Evolutionary conservation across 1,284 basidiomycete species (phyloP).

Genomic region (Pseudozyma hubeiensis): DNA sequence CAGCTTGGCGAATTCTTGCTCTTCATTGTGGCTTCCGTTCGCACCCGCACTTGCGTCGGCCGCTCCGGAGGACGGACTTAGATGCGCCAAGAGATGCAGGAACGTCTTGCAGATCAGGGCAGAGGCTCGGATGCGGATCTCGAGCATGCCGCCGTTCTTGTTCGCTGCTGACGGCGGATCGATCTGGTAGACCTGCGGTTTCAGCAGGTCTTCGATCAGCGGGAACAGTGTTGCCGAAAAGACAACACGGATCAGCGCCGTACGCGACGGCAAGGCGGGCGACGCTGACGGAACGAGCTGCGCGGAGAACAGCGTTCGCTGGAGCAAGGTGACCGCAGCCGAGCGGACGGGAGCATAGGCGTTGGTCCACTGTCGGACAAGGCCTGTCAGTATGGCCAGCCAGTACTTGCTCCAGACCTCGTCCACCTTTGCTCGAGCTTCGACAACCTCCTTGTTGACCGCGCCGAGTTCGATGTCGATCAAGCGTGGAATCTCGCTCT

Average conservation of each 20-base stretch:
- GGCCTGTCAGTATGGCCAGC: conserved; percentile 81
- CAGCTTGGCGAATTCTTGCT: conserved; percentile 77
- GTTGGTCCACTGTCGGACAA: conserved; percentile 87
- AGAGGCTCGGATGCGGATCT: conserved; percentile 87
- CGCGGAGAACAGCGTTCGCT: conserved; percentile 79
- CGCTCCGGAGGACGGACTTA: conserved; percentile 71
- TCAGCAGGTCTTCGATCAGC: conserved; percentile 88
- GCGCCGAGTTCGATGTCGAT: conserved; percentile 37
- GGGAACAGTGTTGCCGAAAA: conserved; percentile 93
- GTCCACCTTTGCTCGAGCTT: conserved; percentile 3
- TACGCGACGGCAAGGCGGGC: conserved; percentile 69
- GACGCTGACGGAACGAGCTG: conserved; percentile 9
- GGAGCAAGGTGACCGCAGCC: conserved; percentile 83
- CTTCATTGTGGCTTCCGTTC: conserved; percentile 7
- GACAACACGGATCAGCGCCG: conserved; percentile 75
- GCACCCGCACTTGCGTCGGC: conserved; percentile 67
- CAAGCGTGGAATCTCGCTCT: conserved; percentile 50
- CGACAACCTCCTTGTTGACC: conserved; percentile 1
- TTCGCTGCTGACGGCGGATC: conserved; percentile 74
- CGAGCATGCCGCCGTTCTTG: conserved; percentile 77
- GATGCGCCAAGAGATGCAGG: conserved; percentile 87
- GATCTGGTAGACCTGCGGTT: conserved; percentile 81
- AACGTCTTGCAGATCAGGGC: conserved; percentile 93
- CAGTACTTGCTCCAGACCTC: conserved; percentile 84
- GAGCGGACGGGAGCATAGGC: conserved; percentile 86